Conservation (phyloP, 2,329 filamentous ascomycete genomes). For the Ophiostoma sp. region DNA sequence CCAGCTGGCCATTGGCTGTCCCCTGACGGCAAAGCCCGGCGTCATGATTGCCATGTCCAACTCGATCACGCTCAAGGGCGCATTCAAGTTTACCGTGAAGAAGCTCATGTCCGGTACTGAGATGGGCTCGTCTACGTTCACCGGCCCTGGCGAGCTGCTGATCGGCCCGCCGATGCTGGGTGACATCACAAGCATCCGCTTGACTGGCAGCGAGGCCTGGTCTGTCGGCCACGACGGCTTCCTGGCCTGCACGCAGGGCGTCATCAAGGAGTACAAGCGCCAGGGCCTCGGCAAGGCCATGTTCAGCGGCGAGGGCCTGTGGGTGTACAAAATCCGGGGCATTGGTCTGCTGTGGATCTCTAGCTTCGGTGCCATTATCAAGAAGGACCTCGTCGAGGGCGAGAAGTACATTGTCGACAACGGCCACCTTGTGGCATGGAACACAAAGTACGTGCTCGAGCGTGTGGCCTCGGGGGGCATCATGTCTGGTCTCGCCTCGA, state of each 20-base stretch:
- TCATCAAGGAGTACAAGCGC: conserved; percentile 79
- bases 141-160: conserved; percentile 84
- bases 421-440: conserved; percentile 92
- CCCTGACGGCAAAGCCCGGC: conserved; percentile 73
- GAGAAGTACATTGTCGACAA: conserved; percentile 93
- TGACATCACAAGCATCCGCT: conserved; percentile 74
- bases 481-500: conserved; percentile 76
- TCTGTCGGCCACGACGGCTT: conserved; percentile 81
- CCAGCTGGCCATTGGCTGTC: conserved; percentile 84
- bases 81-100: conserved; percentile 80
- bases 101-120: conserved; percentile 83
- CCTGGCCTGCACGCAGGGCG: conserved; percentile 77
- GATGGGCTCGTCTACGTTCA: conserved; percentile 71
- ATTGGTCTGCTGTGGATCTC: conserved; percentile 81
- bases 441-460: conserved; percentile 88
- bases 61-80: conserved; percentile 75
- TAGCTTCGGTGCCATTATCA: conserved; percentile 89
- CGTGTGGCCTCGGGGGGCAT: conserved; percentile 85
- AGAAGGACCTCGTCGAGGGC: conserved; percentile 69
- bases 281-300: conserved; percentile 85
- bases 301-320: conserved; percentile 89
- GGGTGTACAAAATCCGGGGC: conserved; percentile 80
- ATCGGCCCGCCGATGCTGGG: conserved; percentile 75
- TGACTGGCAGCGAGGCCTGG: conserved; percentile 71
- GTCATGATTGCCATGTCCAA: conserved; percentile 95